Percentiles rank a stretch among this genome's conserved stretches.
Evolutionary conservation across 164 flowering plant species (phyloP).

Genomic region (Macadamia integrifolia): DNA sequence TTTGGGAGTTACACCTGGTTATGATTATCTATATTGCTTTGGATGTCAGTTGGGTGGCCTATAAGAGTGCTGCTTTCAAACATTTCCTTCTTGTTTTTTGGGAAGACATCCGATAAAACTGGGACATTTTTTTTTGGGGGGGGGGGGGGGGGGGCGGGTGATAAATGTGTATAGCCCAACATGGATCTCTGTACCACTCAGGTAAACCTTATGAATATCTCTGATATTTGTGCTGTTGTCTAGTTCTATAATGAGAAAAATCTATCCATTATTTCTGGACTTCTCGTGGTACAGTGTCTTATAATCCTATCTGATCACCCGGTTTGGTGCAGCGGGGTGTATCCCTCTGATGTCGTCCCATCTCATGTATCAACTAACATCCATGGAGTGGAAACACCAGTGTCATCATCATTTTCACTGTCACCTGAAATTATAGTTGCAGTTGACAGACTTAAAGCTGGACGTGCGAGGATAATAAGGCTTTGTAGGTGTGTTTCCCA

Average conservation of each 20-base stretch:
- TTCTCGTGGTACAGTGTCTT: not conserved
- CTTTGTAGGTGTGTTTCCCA: slow-evolving; percentile 43
- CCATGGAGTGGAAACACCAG: slow-evolving; percentile 5
- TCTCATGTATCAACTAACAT: slow-evolving; percentile 17
- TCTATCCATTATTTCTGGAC: not conserved
- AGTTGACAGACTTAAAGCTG: slow-evolving; percentile 26
- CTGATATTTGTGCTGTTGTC: not conserved
- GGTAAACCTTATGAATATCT: too few species aligned
- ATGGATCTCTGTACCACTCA: too few species aligned
- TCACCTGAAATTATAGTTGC: slow-evolving; percentile 26
- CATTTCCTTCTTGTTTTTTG: too few species aligned
- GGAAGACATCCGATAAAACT: too few species aligned
- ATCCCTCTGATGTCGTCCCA: slow-evolving; percentile 49
- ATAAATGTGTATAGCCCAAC: too few species aligned
- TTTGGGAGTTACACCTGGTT: too few species aligned
- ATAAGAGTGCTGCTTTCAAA: too few species aligned
- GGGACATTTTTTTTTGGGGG: too few species aligned
- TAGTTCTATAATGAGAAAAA: not conserved
- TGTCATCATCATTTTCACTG: slow-evolving; percentile 7
- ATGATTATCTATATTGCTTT: too few species aligned
- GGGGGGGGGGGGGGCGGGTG: too few species aligned
- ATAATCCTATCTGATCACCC: slow-evolving; percentile 2
- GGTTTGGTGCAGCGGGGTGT: slow-evolving; percentile 45
- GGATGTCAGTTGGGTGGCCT: too few species aligned
- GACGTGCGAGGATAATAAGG: slow-evolving; percentile 39